Evolutionary conservation across 805 yeast genomes (phyloP).

Genomic region (Saturnispora serradocipensis): DNA sequence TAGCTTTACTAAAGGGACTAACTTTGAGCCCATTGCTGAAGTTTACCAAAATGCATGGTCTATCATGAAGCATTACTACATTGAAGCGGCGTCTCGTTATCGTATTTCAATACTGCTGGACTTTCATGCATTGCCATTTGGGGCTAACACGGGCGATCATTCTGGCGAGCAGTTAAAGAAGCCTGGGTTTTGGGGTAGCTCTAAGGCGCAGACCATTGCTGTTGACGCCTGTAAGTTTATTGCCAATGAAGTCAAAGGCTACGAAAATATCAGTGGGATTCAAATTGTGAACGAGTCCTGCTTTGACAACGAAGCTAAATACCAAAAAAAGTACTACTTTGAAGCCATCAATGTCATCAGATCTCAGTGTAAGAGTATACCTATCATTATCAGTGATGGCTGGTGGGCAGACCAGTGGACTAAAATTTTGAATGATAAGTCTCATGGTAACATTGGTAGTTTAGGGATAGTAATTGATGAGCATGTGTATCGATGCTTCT

Average conservation of each 20-base stretch:
- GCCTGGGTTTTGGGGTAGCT: constrained; percentile 57
- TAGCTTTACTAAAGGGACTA: constrained; percentile 45
- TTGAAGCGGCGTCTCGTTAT: constrained; percentile 50
- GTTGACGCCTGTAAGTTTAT: constrained; percentile 47
- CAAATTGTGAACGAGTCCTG: constrained; percentile 83
- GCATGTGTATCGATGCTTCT: constrained; percentile 81
- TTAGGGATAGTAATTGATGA: constrained; percentile 70
- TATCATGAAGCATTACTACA: constrained; percentile 37
- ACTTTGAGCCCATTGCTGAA: constrained; percentile 42
- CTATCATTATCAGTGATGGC: constrained; percentile 81
- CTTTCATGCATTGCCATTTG: constrained; percentile 84
- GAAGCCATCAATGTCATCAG: constrained; percentile 58
- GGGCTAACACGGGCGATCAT: constrained; percentile 82
- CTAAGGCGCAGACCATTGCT: constrained; percentile 35
- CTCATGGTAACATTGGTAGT: constrained; percentile 28
- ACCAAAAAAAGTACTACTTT: constrained; percentile 52
- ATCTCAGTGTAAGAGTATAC: constrained; percentile 43
- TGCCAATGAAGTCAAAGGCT: constrained; percentile 44
- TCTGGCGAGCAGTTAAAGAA: constrained; percentile 57
- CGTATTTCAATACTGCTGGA: constrained; percentile 74
- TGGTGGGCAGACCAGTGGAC: constrained; percentile 86
- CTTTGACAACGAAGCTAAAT: constrained; percentile 43
- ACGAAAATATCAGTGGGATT: constrained; percentile 69
- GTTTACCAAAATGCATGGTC: constrained; percentile 76
- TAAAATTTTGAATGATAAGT: constrained; percentile 45